Evolutionary conservation across 2,329 filamentous ascomycete genomes (phyloP), one percentile per base, ranked within the genome.

Genomic region (Parafenestella ontariensis): DNA sequence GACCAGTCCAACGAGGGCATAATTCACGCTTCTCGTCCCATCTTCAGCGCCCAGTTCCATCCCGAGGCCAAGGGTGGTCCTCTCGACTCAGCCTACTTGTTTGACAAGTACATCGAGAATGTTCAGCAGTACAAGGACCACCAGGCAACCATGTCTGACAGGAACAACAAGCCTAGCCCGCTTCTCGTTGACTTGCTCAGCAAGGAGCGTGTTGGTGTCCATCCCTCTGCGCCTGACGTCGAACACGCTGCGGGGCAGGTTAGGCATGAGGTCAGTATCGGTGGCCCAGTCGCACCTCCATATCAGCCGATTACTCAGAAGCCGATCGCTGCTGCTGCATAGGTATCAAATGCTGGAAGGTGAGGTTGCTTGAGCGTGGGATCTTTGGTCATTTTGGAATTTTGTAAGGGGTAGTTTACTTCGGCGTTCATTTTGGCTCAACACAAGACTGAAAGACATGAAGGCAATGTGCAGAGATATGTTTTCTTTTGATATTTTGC

Each of bases 21-120:
- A 87, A 92, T 97, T 76, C 95, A 99, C 85, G 92, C 90, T 80
- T 90, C 90, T 54, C 91, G 94, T 31, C 95, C 95, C 59, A 99
- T 99, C 76, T 98, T 99, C 85, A 94, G 91, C 61, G 96, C 93
- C 21, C 95, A 99, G 79, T 99, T 99, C 87, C 95, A 99, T 76
- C 95, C 95, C 15, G 95, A 99, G 81, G 95, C 95, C 66, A 96
- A 96, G 84, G 95, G 95, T 57, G 95, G 95, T 49, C 95, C 95
- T 49, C 90, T 96, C 79, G 95, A 99, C 82, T 96, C 91, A 61
- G 88, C 91, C 2, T 98, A 96, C 80, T 85, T 99, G 56, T 99
- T 99, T 72, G 95, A 99, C 79, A 92, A 91, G 82, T 99, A 98
- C 81, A 82, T 98, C 41, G 87, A 96, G 76, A 94, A 89, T 70